A percentile compares a stretch with the other conserved stretches of the same genome.
phyloP scores from a whole-genome alignment of 148 eudicot genomes.

The Diospyros lotus region DNA sequence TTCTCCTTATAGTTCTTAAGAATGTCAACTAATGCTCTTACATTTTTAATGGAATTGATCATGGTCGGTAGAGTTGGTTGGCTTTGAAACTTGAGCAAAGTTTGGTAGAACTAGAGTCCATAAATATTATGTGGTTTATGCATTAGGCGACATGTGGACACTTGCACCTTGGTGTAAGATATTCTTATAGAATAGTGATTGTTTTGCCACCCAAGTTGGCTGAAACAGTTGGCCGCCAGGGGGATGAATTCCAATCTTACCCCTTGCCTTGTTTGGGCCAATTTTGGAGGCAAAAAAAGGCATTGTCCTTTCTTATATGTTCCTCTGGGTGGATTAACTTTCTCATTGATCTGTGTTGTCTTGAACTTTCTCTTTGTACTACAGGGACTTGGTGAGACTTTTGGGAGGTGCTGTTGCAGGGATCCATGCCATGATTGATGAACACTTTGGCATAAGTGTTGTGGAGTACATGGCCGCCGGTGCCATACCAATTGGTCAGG shows the following conservation, averaged over 20 bases:
- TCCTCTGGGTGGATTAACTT: neutral
- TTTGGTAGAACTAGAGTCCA: neutral
- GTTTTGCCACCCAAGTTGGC: too few relatives aligned
- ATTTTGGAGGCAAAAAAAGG: too few relatives aligned
- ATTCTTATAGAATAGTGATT: neutral
- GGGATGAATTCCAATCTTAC: too few relatives aligned
- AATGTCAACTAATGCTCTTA: neutral
- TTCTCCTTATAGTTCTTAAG: neutral
- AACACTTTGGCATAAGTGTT: slow-evolving; percentile 94
- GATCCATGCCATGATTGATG: slow-evolving; percentile 90
- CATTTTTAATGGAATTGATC: neutral
- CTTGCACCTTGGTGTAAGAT: neutral
- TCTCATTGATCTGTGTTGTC: neutral
- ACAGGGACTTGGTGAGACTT: slow-evolving; percentile 86
- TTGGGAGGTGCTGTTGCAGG: slow-evolving; percentile 84
- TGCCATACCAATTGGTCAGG: slow-evolving; percentile 86
- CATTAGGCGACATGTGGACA: neutral
- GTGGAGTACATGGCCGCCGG: slow-evolving; percentile 99
- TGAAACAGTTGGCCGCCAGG: too few relatives aligned
- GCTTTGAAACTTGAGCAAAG: neutral
- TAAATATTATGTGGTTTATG: neutral
- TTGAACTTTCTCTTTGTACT: slow-evolving; percentile 3
- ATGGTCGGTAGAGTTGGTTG: neutral
- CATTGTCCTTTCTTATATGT: neutral
- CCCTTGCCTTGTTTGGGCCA: too few relatives aligned